Base-by-base conservation (phyloP, 192 early-diverging fungal genomes). In the Chytriomyces hyalinus region DNA sequence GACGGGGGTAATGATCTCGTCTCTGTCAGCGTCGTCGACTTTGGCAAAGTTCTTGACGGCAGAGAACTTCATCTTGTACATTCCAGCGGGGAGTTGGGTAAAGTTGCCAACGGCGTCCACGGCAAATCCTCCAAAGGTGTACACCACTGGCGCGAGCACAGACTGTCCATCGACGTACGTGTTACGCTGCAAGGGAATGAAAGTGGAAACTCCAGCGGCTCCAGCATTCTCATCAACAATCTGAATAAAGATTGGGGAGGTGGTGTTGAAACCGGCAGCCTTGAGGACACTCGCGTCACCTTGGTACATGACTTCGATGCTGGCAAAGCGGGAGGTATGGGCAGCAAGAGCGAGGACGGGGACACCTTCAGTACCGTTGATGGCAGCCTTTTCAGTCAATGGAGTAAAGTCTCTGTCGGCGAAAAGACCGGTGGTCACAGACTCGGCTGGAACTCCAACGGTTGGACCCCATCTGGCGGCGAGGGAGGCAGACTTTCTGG, bases 1-100 rank as follows among this genome's bases (percentile, higher is more conserved):
- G 53, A 20, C 53, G 0, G 53, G 15, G 20, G 53, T 57, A n/a
- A n/a, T 20, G 15, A 57, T 20, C 1, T n/a, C 20, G 53, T 57
- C 53, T 13, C 20, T n/a, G 20, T 57, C 53, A 3, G 53, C 53
- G 53, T 1, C 20, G 53, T 20, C 53, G 4, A 57, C 5, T 3
- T 13, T n/a, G 53, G 53, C 70, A 80, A 83, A 83, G 76, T 77
- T 67, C 70, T 60, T 63, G 51, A 80, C 49, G 43, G 75, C 82
- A 26, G 75, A 20, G 60, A 76, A 73, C 20, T 75, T 67, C 48
- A 83, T 11, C 78, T 77, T 49, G 82, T 83, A 82, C 57, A 36
- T 57, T 24, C 78, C 82, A 6, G 62, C 48, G 0, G 78, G 78
- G 57, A 83, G 60, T 13, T 44, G 5, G 49, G 17, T 45, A 51